phyloP scores from a whole-genome alignment of 2,329 filamentous ascomycete species.

The Fusarium illudens region DNA sequence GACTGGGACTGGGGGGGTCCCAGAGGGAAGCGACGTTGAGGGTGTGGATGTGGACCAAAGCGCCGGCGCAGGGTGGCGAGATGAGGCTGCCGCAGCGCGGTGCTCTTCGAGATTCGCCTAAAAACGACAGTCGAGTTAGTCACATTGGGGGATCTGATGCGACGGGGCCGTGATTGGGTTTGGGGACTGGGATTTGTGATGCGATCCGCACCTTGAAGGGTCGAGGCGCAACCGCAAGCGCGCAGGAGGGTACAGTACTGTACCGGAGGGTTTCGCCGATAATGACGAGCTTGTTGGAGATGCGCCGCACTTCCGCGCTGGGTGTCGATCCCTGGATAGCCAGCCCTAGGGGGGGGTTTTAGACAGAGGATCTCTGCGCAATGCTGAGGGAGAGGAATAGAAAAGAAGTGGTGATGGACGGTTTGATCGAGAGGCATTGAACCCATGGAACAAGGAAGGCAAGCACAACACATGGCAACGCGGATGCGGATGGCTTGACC shows the following conservation, averaged over 20 bases:
- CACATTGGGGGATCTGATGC: constrained; percentile 35
- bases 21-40: constrained; percentile 3
- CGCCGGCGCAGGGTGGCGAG: constrained; percentile 37
- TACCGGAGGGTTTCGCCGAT: background rate
- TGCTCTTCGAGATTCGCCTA: constrained; percentile 26
- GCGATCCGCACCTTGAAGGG: constrained; percentile 39
- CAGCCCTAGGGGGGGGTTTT: constrained; percentile 7
- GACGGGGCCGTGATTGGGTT: constrained; percentile 34
- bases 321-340: constrained; percentile 28
- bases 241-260: background rate
- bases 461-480: constrained; percentile 31
- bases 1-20: background rate
- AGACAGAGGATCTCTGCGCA: background rate
- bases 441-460: background rate
- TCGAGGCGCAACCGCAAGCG: constrained; percentile 13
- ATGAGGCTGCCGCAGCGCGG: constrained; percentile 30
- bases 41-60: constrained; percentile 33
- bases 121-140: constrained; percentile 26
- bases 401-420: constrained; percentile 4
- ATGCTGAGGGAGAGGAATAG: background rate
- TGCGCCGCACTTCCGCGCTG: constrained; percentile 22
- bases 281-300: background rate
- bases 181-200: constrained; percentile 25
- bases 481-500: constrained; percentile 20
- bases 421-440: constrained; percentile 7